Evolutionary conservation across 305 asterid species (phyloP).

Genomic region (Withania somnifera): DNA sequence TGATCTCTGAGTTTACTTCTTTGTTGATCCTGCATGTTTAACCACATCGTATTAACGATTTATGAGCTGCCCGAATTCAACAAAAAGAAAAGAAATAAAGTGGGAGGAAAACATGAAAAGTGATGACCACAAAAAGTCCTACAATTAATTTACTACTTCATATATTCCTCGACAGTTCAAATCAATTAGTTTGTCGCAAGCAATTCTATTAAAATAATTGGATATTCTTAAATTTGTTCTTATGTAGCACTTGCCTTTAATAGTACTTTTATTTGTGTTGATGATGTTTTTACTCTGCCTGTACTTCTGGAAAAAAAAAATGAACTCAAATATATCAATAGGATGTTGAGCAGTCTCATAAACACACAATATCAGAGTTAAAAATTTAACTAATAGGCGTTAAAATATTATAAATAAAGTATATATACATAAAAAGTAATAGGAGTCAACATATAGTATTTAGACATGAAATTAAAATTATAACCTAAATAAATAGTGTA

Average conservation of each 20-base stretch:
- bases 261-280: neutral
- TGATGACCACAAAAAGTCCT: neutral
- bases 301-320: constrained; percentile 3
- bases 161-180: neutral
- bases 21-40: neutral
- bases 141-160: neutral
- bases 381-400: no score
- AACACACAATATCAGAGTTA: no score
- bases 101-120: neutral
- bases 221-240: neutral
- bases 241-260: neutral
- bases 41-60: neutral
- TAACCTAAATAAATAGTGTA: no score
- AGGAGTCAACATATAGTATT: no score
- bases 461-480: no score
- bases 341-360: neutral
- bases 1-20: neutral
- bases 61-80: neutral
- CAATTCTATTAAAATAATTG: neutral
- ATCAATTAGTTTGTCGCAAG: neutral
- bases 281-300: neutral
- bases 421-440: no score
- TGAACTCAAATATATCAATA: neutral
- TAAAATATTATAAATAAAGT: no score
- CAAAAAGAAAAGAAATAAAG: no score